Evolutionary conservation across 768 basidiomycete genomes (phyloP).

Genomic region (Naganishia antarctica): DNA sequence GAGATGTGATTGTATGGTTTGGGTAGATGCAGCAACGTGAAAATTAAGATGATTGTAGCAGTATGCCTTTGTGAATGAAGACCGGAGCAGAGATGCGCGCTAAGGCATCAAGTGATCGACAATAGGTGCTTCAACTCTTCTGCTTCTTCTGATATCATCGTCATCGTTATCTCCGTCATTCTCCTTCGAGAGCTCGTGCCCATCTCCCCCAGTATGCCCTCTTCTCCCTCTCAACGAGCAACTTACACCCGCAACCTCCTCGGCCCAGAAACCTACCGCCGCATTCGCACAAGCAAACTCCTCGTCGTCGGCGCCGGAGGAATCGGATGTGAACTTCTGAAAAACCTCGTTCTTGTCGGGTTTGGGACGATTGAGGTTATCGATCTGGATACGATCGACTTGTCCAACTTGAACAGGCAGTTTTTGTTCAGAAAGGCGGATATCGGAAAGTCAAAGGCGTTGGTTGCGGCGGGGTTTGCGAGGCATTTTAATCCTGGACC

Average conservation of each 20-base stretch:
- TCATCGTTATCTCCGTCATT: not conserved
- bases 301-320: conserved; percentile 93
- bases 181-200: no score
- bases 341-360: conserved; percentile 88
- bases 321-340: conserved; percentile 94
- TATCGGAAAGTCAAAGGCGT: conserved; percentile 90
- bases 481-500: conserved; percentile 46
- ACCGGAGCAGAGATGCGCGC: no score
- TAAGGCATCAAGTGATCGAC: no score
- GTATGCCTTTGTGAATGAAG: no score
- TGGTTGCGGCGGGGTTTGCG: conserved; percentile 56
- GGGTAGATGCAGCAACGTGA: no score
- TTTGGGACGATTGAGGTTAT: conserved; percentile 88
- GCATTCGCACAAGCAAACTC: conserved; percentile 51
- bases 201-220: no score
- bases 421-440: conserved; percentile 96
- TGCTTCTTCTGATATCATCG: no score
- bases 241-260: conserved; percentile 71
- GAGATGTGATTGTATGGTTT: no score
- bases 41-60: no score
- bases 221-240: conserved; percentile 33
- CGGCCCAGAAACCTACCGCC: conserved; percentile 63
- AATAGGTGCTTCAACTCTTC: no score
- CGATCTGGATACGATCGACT: conserved; percentile 96
- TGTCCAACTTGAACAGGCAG: conserved; percentile 94